Conservation (phyloP, 2,329 filamentous ascomycete species). For the Chaetomium olivaceum region DNA sequence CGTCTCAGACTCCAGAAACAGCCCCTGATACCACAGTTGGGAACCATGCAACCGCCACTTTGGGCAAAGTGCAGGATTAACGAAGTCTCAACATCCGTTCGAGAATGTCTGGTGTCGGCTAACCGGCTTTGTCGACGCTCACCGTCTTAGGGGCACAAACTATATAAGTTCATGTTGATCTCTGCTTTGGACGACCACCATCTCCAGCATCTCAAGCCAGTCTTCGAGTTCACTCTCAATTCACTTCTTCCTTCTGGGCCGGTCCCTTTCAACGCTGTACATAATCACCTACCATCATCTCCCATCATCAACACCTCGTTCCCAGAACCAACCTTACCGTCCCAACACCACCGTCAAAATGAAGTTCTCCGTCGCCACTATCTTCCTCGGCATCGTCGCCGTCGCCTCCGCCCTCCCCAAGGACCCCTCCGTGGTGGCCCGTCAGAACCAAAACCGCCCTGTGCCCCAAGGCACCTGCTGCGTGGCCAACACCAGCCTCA, state of each 20-base stretch:
- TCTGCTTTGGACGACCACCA: background rate
- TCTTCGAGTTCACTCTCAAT: slow-evolving; percentile 16
- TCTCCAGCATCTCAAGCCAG: slow-evolving; percentile 18
- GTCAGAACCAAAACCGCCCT: slow-evolving; percentile 41
- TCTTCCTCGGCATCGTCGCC: slow-evolving; percentile 35
- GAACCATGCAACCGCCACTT: background rate
- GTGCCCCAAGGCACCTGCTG: slow-evolving; percentile 41
- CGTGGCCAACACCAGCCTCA: slow-evolving; percentile 39
- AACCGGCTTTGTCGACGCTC: background rate
- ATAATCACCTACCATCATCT: background rate
- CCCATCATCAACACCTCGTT: background rate
- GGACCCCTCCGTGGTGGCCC: slow-evolving; percentile 31
- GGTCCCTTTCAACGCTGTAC: slow-evolving; percentile 2
- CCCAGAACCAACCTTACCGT: background rate
- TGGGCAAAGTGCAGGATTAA: slow-evolving; percentile 4
- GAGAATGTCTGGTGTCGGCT: slow-evolving; percentile 3
- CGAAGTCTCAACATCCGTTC: slow-evolving; percentile 9
- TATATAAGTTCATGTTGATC: background rate
- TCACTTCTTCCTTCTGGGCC: slow-evolving; percentile 12
- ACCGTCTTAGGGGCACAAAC: background rate
- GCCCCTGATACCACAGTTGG: slow-evolving; percentile 2
- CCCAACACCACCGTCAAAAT: slow-evolving; percentile 31
- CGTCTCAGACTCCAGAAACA: slow-evolving; percentile 16
- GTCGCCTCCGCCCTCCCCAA: slow-evolving; percentile 33
- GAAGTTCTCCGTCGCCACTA: slow-evolving; percentile 33